phyloP scores from a whole-genome alignment of 805 yeast genomes.

The Candida nitratophila region DNA sequence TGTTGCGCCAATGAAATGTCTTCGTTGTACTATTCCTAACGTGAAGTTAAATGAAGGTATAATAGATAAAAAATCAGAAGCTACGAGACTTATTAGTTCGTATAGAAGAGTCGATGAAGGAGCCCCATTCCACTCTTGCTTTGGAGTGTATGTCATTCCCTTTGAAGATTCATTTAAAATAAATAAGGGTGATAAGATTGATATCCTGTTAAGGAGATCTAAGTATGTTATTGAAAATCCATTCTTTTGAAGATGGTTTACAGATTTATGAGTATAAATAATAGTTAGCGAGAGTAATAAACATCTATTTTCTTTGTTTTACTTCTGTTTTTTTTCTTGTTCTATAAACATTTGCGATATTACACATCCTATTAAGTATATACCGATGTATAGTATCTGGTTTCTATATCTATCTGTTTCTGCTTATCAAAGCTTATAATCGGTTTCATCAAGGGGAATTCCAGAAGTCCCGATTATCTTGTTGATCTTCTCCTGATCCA shows the following conservation, averaged over 20 bases:
- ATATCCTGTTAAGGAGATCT: conserved; percentile 11
- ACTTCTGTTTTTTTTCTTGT: too few relatives aligned
- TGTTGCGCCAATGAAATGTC: conserved; percentile 20
- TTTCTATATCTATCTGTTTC: too few relatives aligned
- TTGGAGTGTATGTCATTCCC: conserved; percentile 22
- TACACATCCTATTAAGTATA: too few relatives aligned
- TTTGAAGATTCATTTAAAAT: conserved; percentile 14
- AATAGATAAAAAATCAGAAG: conserved; percentile 13
- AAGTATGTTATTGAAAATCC: conserved; percentile 12
- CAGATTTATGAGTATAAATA: too few relatives aligned
- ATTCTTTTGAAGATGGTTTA: conserved; percentile 5
- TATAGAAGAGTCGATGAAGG: conserved; percentile 24
- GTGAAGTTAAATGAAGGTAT: conserved; percentile 14
- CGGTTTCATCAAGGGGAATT: conserved; percentile 1
- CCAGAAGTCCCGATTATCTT: conserved; percentile 16
- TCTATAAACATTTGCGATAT: too few relatives aligned
- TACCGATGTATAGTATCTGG: too few relatives aligned
- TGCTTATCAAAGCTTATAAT: background rate
- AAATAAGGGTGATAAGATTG: conserved; percentile 18
- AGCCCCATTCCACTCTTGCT: conserved; percentile 15
- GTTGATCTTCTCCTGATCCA: conserved; percentile 19
- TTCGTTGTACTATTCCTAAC: conserved; percentile 23
- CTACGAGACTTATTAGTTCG: conserved; percentile 18
- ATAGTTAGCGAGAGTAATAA: background rate
- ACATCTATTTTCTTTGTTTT: too few relatives aligned